Evolutionary conservation across 768 basidiomycete species (phyloP).

Genomic region (Tephrocybe sp.): DNA sequence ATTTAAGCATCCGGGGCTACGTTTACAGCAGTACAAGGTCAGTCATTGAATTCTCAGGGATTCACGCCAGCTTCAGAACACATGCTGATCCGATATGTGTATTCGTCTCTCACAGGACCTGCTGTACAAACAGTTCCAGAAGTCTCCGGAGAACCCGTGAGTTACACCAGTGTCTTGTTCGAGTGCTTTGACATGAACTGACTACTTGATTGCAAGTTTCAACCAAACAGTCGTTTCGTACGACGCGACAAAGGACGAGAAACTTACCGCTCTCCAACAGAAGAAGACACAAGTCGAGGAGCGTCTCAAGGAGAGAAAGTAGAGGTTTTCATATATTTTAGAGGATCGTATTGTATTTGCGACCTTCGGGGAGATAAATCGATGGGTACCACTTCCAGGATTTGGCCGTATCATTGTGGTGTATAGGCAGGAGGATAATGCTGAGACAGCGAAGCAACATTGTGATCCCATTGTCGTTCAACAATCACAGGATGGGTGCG

Average conservation of each 20-base stretch:
- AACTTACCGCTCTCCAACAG: slow-evolving; percentile 69
- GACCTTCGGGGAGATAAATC: slow-evolving; percentile 77
- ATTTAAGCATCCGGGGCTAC: slow-evolving; percentile 79
- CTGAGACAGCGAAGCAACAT: slow-evolving; percentile 63
- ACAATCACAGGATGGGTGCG: slow-evolving; percentile 51
- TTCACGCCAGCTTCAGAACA: background rate
- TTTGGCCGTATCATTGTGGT: slow-evolving; percentile 86
- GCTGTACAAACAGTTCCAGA: slow-evolving; percentile 93
- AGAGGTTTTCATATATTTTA: background rate
- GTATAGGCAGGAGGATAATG: slow-evolving; percentile 61
- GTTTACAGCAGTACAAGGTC: slow-evolving; percentile 88
- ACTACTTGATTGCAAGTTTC: slow-evolving; percentile 49
- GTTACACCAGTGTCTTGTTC: slow-evolving; percentile 23
- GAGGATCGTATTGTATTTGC: slow-evolving; percentile 41
- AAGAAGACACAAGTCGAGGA: slow-evolving; percentile 65
- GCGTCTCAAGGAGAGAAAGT: slow-evolving; percentile 54
- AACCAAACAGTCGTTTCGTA: slow-evolving; percentile 81
- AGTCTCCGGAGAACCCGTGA: slow-evolving; percentile 93
- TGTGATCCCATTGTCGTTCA: slow-evolving; percentile 67
- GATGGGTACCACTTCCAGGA: slow-evolving; percentile 85
- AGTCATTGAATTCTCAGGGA: background rate
- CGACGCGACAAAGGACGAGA: slow-evolving; percentile 87
- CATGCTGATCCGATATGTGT: slow-evolving; percentile 7
- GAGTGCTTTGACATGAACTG: background rate
- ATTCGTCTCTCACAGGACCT: slow-evolving; percentile 54